Percentiles rank a stretch among this genome's conserved stretches.
These are phyloP conservation scores for Trametes maxima DNA, from an alignment of 768 basidiomycete genomes.

Conservation along the genomic window DNA sequence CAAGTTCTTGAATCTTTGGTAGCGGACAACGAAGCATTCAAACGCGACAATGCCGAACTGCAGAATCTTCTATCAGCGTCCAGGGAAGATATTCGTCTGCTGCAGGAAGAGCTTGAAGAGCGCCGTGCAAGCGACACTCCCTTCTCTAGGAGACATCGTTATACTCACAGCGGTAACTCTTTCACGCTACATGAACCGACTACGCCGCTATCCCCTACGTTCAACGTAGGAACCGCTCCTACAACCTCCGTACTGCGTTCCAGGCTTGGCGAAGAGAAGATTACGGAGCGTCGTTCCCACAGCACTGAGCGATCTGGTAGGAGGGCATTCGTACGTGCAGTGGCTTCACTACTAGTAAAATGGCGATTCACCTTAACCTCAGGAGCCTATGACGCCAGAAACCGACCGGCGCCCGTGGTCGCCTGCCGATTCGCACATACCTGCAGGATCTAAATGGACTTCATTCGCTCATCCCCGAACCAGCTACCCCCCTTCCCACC, in stretches of 20 bases:
- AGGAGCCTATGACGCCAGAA: slow-evolving; percentile 52
- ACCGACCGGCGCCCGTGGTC: slow-evolving; percentile 46
- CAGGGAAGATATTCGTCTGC: slow-evolving; percentile 69
- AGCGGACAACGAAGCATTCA: slow-evolving; percentile 79
- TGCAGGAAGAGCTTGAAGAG: slow-evolving; percentile 80
- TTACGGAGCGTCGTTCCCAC: slow-evolving; percentile 33
- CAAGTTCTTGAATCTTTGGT: slow-evolving; percentile 83
- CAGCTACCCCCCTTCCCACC: slow-evolving; percentile 24
- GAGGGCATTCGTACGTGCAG: slow-evolving; percentile 37
- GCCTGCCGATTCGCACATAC: slow-evolving; percentile 39
- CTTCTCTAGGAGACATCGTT: slow-evolving; percentile 22
- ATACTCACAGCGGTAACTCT: slow-evolving; percentile 24
- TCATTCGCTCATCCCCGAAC: slow-evolving; percentile 27
- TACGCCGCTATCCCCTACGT: slow-evolving; percentile 27
- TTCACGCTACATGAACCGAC: slow-evolving; percentile 17
- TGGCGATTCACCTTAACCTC: slow-evolving; percentile 10
- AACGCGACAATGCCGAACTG: slow-evolving; percentile 80
- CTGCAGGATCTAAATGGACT: slow-evolving; percentile 32
- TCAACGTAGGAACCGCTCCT: slow-evolving; percentile 31
- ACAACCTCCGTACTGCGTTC: slow-evolving; percentile 23
- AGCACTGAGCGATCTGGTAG: slow-evolving; percentile 39
- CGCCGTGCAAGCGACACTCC: slow-evolving; percentile 48
- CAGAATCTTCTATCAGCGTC: slow-evolving; percentile 73
- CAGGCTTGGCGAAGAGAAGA: slow-evolving; percentile 15
- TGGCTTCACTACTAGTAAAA: neutral